Conservation (phyloP, 108 stramenopile genomes). For the Nannochloropsis oceanica region DNA sequence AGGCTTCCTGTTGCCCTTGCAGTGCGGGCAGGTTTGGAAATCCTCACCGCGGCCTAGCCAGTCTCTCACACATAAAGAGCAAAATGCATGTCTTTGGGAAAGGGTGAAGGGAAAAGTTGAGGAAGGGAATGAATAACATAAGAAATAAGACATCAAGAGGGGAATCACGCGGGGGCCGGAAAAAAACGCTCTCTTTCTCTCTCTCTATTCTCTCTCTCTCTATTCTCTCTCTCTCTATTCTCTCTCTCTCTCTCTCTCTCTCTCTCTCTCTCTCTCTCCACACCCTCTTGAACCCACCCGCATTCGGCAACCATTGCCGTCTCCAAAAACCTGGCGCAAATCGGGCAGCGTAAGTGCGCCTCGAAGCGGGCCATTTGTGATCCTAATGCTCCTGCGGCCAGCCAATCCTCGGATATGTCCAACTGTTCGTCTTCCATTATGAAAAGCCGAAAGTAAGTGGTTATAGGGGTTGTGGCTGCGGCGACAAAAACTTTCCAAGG, state of each 20-base stretch:
- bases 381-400: background rate
- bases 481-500: no score
- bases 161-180: no score
- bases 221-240: background rate
- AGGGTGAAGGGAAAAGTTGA: background rate
- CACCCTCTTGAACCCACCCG: background rate
- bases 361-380: background rate
- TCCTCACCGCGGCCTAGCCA: background rate
- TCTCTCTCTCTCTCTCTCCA: background rate
- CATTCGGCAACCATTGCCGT: background rate
- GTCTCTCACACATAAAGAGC: background rate
- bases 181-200: background rate
- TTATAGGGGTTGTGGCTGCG: no score
- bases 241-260: background rate
- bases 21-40: background rate
- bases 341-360: background rate
- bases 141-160: background rate
- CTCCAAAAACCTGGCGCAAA: background rate
- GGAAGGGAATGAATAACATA: background rate
- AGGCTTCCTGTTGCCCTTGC: background rate
- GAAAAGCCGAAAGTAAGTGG: no score
- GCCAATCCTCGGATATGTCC: background rate
- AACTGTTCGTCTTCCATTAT: background rate
- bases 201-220: background rate
- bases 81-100: background rate